A percentile compares a stretch with the other conserved stretches of the same genome.
Conservation (phyloP, 2,329 filamentous ascomycete genomes). For the Cytospora leucostoma region DNA sequence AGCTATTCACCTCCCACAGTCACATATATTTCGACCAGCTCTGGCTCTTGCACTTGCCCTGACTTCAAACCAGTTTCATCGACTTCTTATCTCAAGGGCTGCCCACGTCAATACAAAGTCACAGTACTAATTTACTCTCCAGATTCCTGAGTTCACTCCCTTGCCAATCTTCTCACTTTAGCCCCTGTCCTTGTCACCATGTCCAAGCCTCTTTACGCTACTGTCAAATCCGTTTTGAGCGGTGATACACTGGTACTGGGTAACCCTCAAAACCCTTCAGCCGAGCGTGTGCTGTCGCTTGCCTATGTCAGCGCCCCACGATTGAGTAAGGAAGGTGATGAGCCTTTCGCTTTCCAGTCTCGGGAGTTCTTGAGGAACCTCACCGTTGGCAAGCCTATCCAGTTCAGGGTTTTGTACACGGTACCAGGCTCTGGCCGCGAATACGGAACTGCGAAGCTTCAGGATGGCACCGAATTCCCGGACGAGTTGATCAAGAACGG, state of each 20-base stretch:
- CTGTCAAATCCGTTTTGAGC: slow-evolving; percentile 91
- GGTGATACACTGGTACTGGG: slow-evolving; percentile 88
- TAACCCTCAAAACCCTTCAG: slow-evolving; percentile 75
- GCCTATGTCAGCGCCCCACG: slow-evolving; percentile 91
- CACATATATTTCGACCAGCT: background rate
- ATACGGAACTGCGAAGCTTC: slow-evolving; percentile 78
- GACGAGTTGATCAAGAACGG: slow-evolving; percentile 84
- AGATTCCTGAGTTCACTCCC: slow-evolving; percentile 10
- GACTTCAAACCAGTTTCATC: background rate
- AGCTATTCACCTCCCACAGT: background rate
- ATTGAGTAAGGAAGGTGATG: slow-evolving; percentile 84
- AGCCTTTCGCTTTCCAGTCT: slow-evolving; percentile 90
- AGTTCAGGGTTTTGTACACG: slow-evolving; percentile 84
- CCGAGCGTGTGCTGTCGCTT: slow-evolving; percentile 85
- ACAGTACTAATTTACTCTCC: slow-evolving; percentile 26
- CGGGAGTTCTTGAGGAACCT: slow-evolving; percentile 87
- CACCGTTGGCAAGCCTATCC: slow-evolving; percentile 81
- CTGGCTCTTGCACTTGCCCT: background rate
- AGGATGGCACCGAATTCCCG: slow-evolving; percentile 75
- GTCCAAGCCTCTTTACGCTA: slow-evolving; percentile 62
- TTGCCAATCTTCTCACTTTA: slow-evolving; percentile 11
- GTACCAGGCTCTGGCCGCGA: slow-evolving; percentile 84
- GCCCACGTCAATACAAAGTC: background rate
- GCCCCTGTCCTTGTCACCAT: slow-evolving; percentile 38
- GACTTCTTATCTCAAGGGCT: background rate